These are phyloP conservation scores for Fusarium praegraminearum DNA, from an alignment of 2,329 filamentous ascomycete species.

Conservation along the genomic window DNA sequence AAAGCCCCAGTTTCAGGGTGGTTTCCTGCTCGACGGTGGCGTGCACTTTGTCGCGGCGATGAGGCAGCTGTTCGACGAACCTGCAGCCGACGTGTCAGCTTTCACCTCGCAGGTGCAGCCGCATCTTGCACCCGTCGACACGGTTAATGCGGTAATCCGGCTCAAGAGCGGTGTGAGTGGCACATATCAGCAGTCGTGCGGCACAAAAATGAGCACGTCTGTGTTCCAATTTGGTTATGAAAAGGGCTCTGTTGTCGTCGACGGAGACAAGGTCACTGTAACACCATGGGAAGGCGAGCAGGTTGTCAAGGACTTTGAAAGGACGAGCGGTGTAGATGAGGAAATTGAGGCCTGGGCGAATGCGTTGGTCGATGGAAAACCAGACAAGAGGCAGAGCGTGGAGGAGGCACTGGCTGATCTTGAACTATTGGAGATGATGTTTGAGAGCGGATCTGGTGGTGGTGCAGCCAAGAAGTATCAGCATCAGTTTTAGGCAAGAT, in stretches of 20 bases:
- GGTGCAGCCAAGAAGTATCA: slow-evolving; percentile 57
- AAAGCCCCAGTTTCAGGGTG: slow-evolving; percentile 77
- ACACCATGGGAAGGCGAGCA: slow-evolving; percentile 51
- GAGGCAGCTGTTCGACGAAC: slow-evolving; percentile 65
- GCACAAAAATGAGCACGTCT: slow-evolving; percentile 64
- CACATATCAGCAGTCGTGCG: slow-evolving; percentile 68
- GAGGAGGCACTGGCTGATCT: slow-evolving; percentile 72
- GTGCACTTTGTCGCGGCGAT: slow-evolving; percentile 77
- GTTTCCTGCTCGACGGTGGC: slow-evolving; percentile 80
- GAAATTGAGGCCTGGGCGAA: slow-evolving; percentile 73
- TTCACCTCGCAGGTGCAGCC: slow-evolving; percentile 66
- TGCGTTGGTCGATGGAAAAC: slow-evolving; percentile 60
- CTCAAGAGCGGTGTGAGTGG: slow-evolving; percentile 67
- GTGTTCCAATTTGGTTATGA: slow-evolving; percentile 71
- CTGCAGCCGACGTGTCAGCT: slow-evolving; percentile 63
- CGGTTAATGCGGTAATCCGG: slow-evolving; percentile 69
- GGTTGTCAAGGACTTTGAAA: slow-evolving; percentile 58
- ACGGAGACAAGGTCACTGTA: slow-evolving; percentile 59
- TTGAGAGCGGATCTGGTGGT: slow-evolving; percentile 60
- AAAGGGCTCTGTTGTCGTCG: slow-evolving; percentile 65
- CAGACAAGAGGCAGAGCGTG: slow-evolving; percentile 64
- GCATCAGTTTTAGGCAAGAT: slow-evolving; percentile 48
- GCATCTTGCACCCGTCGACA: slow-evolving; percentile 74
- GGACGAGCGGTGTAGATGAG: slow-evolving; percentile 66
- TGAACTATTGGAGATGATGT: slow-evolving; percentile 67